Evolutionary conservation across 1,284 basidiomycete genomes (phyloP), one percentile per base, ranked within the genome.

Genomic region (Butyriboletus regius): DNA sequence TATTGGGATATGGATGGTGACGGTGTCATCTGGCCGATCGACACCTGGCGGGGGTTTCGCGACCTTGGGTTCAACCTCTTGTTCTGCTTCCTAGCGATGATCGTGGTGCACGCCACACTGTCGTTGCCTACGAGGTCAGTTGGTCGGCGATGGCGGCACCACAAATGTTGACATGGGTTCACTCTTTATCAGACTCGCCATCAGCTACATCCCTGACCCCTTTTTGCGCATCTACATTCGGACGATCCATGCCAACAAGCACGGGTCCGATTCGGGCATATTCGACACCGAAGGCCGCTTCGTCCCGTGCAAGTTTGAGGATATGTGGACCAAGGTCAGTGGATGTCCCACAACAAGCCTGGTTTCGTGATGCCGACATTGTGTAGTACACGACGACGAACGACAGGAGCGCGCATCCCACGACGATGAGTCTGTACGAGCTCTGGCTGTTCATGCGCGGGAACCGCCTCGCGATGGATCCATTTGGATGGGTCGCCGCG

Each of bases 201-300:
- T 50, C 34, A 54, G 54, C 29, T 55, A 48, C 43, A 5, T 61
- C 5, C 72, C 71, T 0, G 75, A 78, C 49, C 75, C 74, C 0
- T 68, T 72, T 54, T 68, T 73, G 54, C 67, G 75, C 29, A 67
- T 77, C 54, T 69, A 69, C 50, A 45, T 75, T 29, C 57, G 55
- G 46, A 69, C 69, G 54, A 71, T 77, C 39, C 72, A 75, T 43
- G 63, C 68, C 15, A 61, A 59, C 58, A 78, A 77, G 61, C 76
- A 77, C 48, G 76, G 76, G 6, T 70, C 68, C 22, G 75, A 76
- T 56, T 66, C 72, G 15, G 72, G 71, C 35, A 61, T 63, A 12
- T 76, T 72, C 48, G 74, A 77, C 50, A 66, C 61, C 46, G 71
- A 74, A 50, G 74, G 74, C 1, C 61, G 72, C 3, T 75, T 72